Base-by-base conservation (phyloP, 139 green algal genomes). In the Chlamydomonas sp. region DNA sequence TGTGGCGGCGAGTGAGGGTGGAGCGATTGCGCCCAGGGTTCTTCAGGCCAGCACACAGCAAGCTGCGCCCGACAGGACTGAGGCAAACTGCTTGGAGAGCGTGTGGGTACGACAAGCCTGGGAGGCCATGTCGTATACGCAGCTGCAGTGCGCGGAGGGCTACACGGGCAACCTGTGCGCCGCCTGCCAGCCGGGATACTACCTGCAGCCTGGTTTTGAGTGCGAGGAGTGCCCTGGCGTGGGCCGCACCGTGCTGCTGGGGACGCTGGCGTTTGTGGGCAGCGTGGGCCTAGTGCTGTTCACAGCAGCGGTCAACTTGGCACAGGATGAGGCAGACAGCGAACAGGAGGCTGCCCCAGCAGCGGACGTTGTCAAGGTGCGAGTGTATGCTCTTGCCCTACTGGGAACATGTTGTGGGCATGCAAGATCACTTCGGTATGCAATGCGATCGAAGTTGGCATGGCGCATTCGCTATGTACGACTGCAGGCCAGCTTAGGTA, bases 131-230 rank as follows among this genome's bases (percentile, higher is more conserved):
- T 49, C 49, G 18, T 86, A 87, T 64, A 84, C 83, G 77, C 68
- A 87, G 8, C 31, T 74, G 73, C 83, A 79, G 60, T 85, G 68
- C 60, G 57, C 59, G 2, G n/a, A 62, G 3, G 88, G 88, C 62
- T 91, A 91, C 71, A 80, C 82, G 20, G 88, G 88, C 31, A 71
- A 73, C 1, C 58, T 91, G 71, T 91, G 88, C 78, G 83, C 82
- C 14, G 31, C 57, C 14, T 91, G 88, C 69, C 4, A 73, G 1
- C 49, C 61, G 1, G 63, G 63, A 4, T 89, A 79, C n/a, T 88
- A 82, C 73, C 6, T 80, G 1, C 20, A 85, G 57, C 58, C 80
- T 31, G 83, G 76, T 6, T 31, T 67, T 5, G 58, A 3, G 69
- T 17, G 6, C 4, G 31, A 4, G 57, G 17, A 79, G 57, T 79